Conservation (phyloP, 768 basidiomycete genomes). For the Austroboletus eburneus region DNA sequence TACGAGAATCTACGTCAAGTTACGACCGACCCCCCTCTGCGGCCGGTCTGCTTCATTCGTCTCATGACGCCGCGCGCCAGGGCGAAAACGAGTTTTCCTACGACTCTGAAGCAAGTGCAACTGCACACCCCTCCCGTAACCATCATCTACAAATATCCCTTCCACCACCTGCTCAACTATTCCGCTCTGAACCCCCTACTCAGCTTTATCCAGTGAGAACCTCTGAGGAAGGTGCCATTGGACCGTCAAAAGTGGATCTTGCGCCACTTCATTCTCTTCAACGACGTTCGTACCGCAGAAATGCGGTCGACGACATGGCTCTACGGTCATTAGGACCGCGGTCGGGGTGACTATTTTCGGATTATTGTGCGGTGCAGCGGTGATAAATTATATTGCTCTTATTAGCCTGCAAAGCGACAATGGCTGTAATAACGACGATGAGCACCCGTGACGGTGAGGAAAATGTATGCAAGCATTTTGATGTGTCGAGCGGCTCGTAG, state of each 20-base stretch:
- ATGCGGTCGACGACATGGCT: slow-evolving; percentile 59
- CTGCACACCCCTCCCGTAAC: slow-evolving; percentile 9
- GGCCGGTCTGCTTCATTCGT: slow-evolving; percentile 10
- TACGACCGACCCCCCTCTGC: slow-evolving; percentile 19
- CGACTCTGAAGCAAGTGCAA: slow-evolving; percentile 4
- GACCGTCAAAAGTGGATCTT: slow-evolving; percentile 39
- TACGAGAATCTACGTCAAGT: slow-evolving; percentile 17
- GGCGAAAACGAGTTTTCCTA: slow-evolving; percentile 8
- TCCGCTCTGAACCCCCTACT: slow-evolving; percentile 24
- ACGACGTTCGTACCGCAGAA: slow-evolving; percentile 56
- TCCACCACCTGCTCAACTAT: slow-evolving; percentile 31
- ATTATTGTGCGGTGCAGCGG: slow-evolving; percentile 11
- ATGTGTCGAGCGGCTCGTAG: background rate
- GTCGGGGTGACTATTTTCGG: slow-evolving; percentile 33
- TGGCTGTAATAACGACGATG: slow-evolving; percentile 5
- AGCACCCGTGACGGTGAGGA: slow-evolving; percentile 6
- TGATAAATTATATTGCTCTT: slow-evolving; percentile 20
- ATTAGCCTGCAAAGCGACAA: slow-evolving; percentile 13
- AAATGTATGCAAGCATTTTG: background rate
- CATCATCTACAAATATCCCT: slow-evolving; percentile 24
- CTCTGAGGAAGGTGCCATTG: slow-evolving; percentile 18
- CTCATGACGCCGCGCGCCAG: slow-evolving; percentile 4
- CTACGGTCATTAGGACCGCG: slow-evolving; percentile 46
- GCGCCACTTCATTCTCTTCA: slow-evolving; percentile 55
- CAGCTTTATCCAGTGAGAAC: slow-evolving; percentile 30